Evolutionary conservation across 2,329 filamentous ascomycete genomes (phyloP), one percentile per base, ranked within the genome.

Genomic region (Alternaria arborescens): DNA sequence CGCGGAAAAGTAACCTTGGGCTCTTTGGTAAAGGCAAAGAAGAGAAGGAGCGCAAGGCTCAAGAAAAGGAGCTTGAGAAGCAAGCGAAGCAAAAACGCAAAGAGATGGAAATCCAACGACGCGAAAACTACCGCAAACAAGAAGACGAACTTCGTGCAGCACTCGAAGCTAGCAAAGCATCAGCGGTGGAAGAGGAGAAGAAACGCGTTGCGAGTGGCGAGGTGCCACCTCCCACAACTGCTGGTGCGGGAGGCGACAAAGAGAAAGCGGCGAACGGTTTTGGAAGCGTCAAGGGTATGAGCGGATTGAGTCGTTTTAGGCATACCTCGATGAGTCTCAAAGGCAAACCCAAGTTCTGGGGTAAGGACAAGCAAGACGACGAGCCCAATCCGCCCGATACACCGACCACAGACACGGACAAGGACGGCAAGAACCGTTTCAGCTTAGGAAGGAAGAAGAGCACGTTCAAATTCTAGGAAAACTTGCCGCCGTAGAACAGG

Each of bases 301-400:
- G 76, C 52, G 78, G 81, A 8, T 80, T 95, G 42, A 88, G 87
- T 70, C 85, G 91, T 44, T 88, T 91, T 65, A 87, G 89, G 68
- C 85, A 89, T 55, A 88, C 88, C 10, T 92, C 89, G 77, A 94
- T 92, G 81, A 93, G 91, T 65, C 86, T 97, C 82, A 87, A 91
- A 50, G 87, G 89, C 64, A 92, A 90, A 78, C 91, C 91, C 67
- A 89, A 92, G 71, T 86, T 85, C 32, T 91, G 91, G 72, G 72
- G 40, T 75, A 79, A 18, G 61, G 71, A 73, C 30, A 73, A 73
- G 41, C 51, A 53, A 22, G 50, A 64, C 14, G 66, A 57, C 4
- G 70, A 69, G 18, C 52, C 51, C 8, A 52, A 46, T 11, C 52
- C 68, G 53, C 72, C 68, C 20, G 66, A 64, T 34, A 55, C 60